phyloP scores from a whole-genome alignment of 148 eudicot genomes.

The Silene latifolia region DNA sequence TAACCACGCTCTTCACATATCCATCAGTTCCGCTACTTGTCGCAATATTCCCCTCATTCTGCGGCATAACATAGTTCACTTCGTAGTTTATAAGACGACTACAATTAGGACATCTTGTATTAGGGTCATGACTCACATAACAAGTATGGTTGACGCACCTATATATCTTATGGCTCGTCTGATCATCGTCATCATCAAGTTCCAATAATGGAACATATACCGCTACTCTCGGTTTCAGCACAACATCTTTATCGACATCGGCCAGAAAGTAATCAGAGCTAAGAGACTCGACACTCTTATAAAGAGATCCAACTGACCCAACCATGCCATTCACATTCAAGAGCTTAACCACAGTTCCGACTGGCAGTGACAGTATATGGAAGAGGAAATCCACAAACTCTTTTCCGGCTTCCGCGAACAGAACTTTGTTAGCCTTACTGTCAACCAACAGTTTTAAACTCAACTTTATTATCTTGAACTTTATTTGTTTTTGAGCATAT shows the following conservation, averaged over 20 bases:
- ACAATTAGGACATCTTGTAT: conserved; percentile 1
- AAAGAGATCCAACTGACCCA: conserved; percentile 21
- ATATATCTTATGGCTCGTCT: no score
- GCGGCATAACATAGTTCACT: no score
- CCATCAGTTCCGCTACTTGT: background rate
- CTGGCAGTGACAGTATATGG: conserved; percentile 26
- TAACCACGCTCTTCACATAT: conserved; percentile 21
- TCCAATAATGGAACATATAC: conserved; percentile 4
- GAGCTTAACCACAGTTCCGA: conserved; percentile 22
- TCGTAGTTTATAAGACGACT: no score
- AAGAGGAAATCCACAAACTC: conserved; percentile 41
- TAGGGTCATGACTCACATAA: background rate
- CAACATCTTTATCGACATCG: conserved; percentile 3
- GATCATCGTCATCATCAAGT: no score
- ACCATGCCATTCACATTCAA: conserved; percentile 7
- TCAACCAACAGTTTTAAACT: no score
- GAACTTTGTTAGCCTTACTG: no score
- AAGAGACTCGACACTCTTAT: conserved; percentile 18
- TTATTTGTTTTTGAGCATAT: no score
- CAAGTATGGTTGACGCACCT: no score
- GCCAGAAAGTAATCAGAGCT: conserved; percentile 18
- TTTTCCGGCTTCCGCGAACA: conserved; percentile 34
- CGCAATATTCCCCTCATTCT: no score
- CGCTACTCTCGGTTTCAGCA: background rate
- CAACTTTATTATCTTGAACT: no score